Base-by-base conservation (phyloP, 805 yeast species). In the Ogataea naganishii region DNA sequence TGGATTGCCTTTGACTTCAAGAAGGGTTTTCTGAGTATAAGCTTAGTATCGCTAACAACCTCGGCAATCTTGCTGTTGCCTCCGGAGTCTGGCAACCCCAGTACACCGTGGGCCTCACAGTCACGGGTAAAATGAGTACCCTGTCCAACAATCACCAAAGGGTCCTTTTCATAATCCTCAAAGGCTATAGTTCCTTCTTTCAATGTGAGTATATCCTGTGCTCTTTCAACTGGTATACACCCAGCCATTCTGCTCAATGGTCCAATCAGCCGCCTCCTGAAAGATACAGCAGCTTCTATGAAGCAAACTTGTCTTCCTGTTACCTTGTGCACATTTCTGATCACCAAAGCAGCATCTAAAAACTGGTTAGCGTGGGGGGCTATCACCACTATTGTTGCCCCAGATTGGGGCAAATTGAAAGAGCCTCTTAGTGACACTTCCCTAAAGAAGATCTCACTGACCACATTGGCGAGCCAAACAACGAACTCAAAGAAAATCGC, bases 301-400 rank as follows among this genome's bases (percentile, higher is more conserved):
- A 88, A 86, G 14, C 85, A 72, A 11, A 83, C 70, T 24, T 89
- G 61, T 37, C 95, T 65, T 6, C 75, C 69, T 2, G 80, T 68
- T 34, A 73, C 75, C 29, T 63, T 61, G 43, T 76, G 69, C 14
- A 83, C 83, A 41, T 80, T 83, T 26, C 79, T 73, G 70, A 83
- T 75, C 19, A 84, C 62, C 28, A 92, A 64, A 16, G 86, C 72
- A 5, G 60, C 62, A 42, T 72, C 80, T 20, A 81, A 75, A 38
- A 81, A 82, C 46, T 84, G 95, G 49, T 84, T 84, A n/a, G 95
- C 94, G 60, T 89, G 98, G 2, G 97, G 97, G 2, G 96, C 98
- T 8, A 92, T 94, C 20, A 92, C 97, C 38, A 92, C 79, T 32
- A 89, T 80, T 7, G 86, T 78, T 0, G 97, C 89, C 1, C 96